A percentile compares a stretch with the other conserved stretches of the same genome.
Evolutionary conservation across 768 basidiomycete species (phyloP).

Genomic region (Hydnum rufescens): DNA sequence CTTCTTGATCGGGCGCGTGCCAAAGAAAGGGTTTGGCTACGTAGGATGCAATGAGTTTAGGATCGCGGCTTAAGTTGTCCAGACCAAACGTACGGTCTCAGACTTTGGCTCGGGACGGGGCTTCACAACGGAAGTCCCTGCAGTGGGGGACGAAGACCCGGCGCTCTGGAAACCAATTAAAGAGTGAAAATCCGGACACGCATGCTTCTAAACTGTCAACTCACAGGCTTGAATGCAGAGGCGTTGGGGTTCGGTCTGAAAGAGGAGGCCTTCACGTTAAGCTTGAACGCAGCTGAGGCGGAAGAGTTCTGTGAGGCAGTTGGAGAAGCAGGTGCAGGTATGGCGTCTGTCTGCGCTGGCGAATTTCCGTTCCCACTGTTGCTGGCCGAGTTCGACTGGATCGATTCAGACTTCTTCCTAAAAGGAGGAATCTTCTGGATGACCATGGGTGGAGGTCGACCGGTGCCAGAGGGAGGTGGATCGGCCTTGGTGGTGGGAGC

Average conservation of each 20-base stretch:
- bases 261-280: conserved; percentile 80
- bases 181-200: not conserved
- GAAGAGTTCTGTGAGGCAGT: conserved; percentile 15
- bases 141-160: conserved; percentile 5
- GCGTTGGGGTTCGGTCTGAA: conserved; percentile 82
- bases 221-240: conserved; percentile 48
- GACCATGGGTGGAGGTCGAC: conserved; percentile 29
- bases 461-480: conserved; percentile 1
- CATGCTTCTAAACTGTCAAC: conserved; percentile 7
- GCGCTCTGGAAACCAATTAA: not conserved
- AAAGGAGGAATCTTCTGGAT: conserved; percentile 88
- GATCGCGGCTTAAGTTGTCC: not conserved
- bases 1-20: conserved; percentile 51
- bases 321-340: conserved; percentile 30
- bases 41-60: not conserved
- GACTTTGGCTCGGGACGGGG: conserved; percentile 6
- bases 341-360: conserved; percentile 8
- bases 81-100: not conserved
- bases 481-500: conserved; percentile 5
- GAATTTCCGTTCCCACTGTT: conserved; percentile 13
- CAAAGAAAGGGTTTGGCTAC: conserved; percentile 67
- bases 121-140: conserved; percentile 21
- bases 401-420: conserved; percentile 27
- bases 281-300: conserved; percentile 30
- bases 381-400: conserved; percentile 1